Base-by-base conservation (phyloP, 1,284 basidiomycete genomes). In the Volvariella surrecta region DNA sequence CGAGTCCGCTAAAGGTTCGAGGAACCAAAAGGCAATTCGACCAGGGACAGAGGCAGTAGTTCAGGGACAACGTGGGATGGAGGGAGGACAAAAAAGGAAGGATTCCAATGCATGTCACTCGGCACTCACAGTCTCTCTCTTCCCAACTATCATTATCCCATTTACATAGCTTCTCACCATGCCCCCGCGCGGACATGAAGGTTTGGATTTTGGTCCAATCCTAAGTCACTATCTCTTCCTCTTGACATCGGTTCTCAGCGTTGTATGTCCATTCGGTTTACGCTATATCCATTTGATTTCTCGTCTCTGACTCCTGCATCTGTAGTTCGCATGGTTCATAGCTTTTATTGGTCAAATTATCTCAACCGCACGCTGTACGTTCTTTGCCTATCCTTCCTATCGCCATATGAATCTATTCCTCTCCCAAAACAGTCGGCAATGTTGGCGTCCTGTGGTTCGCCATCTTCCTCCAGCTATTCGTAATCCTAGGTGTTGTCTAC, bases 211-310 rank as follows among this genome's bases (percentile, higher is more conserved):
- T 48, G 87, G 82, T 3, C 86, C 89, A 53, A 84, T 95, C 52
- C 71, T 92, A 50, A 86, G 89, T 16, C 89, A 95, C 62, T 91
- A 93, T 58, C 72, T 92, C 56, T 91, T 96, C 58, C 71, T 94
- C 31, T 82, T 87, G 58, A 95, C 93, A 1, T 82, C 84, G 49
- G 73, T 91, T 46, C 73, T 97, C 40, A 74, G 88, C 34, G 62
- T 88, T 48, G 84, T 92, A 55, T 50, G 79, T 72, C 18, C 24
- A n/a, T 19, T 41, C 42, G 40, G 44, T 42, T n/a, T n/a, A n/a
- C n/a, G 40, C 40, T 47, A 20, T 38, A 3, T 46, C 22, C n/a
- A 18, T 32, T 10, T 37, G 39, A 45, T 10, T 37, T 40, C 43
- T 38, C 44, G 32, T 35, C 43, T 48, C 37, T 22, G 46, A 34